These are phyloP conservation scores for Nepenthes mirabilis DNA, from an alignment of 148 eudicot genomes.

Conservation along the genomic window DNA sequence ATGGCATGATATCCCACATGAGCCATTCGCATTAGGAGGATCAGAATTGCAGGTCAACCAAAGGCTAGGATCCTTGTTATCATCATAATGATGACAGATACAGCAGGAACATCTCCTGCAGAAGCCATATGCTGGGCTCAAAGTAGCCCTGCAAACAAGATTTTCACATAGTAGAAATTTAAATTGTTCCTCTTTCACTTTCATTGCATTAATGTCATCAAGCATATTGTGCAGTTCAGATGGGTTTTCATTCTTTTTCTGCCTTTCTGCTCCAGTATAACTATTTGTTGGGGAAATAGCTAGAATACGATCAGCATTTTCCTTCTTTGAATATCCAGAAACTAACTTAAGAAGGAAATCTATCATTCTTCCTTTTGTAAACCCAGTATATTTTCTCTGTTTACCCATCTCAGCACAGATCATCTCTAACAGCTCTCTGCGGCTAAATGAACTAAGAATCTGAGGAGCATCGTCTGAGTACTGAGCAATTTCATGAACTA, in stretches of 20 bases:
- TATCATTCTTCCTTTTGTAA: slow-evolving; percentile 36
- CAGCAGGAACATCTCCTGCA: slow-evolving; percentile 62
- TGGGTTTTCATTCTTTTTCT: slow-evolving; percentile 20
- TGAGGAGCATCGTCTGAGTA: slow-evolving; percentile 37
- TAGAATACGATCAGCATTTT: slow-evolving; percentile 6
- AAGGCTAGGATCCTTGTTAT: slow-evolving; percentile 55
- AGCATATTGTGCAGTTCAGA: slow-evolving; percentile 5
- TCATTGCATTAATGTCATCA: slow-evolving; percentile 5
- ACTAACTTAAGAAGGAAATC: slow-evolving; percentile 37
- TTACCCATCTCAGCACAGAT: slow-evolving; percentile 57
- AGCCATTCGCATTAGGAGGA: slow-evolving; percentile 12
- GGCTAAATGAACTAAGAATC: slow-evolving; percentile 36
- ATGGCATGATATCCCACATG: slow-evolving; percentile 50
- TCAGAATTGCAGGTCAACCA: slow-evolving; percentile 48
- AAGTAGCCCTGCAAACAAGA: slow-evolving; percentile 39
- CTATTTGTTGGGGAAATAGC: slow-evolving; percentile 14
- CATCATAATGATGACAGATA: slow-evolving; percentile 43
- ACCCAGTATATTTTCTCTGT: slow-evolving; percentile 42
- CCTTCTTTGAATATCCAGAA: slow-evolving; percentile 16
- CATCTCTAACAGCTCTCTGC: slow-evolving; percentile 38
- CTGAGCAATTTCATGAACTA: slow-evolving; percentile 35
- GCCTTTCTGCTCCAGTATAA: slow-evolving; percentile 24
- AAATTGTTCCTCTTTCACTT: slow-evolving; percentile 4
- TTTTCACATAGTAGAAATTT: slow-evolving; percentile 24
- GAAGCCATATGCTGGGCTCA: slow-evolving; percentile 25